These are phyloP conservation scores for Ophidiomyces ophidiicola DNA, from an alignment of 2,329 filamentous ascomycete species.

Conservation along the genomic window DNA sequence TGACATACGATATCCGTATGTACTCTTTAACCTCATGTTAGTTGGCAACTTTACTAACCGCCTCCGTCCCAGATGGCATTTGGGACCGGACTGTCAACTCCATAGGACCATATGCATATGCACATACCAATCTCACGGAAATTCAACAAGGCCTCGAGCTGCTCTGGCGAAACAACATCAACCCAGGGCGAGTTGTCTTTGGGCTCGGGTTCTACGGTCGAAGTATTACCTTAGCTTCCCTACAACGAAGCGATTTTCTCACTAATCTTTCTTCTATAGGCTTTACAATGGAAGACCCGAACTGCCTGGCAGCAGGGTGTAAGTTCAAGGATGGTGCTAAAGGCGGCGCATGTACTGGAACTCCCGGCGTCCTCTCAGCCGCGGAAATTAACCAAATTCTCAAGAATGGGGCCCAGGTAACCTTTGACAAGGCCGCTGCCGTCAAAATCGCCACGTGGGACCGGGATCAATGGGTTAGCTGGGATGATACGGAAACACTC, in stretches of 20 bases:
- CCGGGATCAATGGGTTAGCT: slow-evolving; percentile 22
- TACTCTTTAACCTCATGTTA: background rate
- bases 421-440: slow-evolving; percentile 20
- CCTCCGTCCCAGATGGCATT: slow-evolving; percentile 14
- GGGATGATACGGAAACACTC: slow-evolving; percentile 27
- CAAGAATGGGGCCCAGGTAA: slow-evolving; percentile 15
- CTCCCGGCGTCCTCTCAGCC: slow-evolving; percentile 22
- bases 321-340: slow-evolving; percentile 20
- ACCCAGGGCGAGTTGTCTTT: slow-evolving; percentile 21
- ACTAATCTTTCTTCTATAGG: background rate
- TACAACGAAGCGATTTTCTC: background rate
- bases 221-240: slow-evolving; percentile 8
- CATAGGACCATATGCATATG: slow-evolving; percentile 17
- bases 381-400: slow-evolving; percentile 26
- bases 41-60: background rate
- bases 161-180: slow-evolving; percentile 22
- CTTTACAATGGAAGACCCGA: slow-evolving; percentile 18
- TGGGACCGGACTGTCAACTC: slow-evolving; percentile 20
- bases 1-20: slow-evolving; percentile 22
- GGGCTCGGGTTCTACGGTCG: slow-evolving; percentile 25
- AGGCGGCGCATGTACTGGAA: slow-evolving; percentile 22
- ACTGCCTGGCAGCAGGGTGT: slow-evolving; percentile 24
- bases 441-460: slow-evolving; percentile 21
- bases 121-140: slow-evolving; percentile 27
- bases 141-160: slow-evolving; percentile 20